Evolutionary conservation across 1,284 basidiomycete species (phyloP).

Genomic region (Polyporus tsugae): DNA sequence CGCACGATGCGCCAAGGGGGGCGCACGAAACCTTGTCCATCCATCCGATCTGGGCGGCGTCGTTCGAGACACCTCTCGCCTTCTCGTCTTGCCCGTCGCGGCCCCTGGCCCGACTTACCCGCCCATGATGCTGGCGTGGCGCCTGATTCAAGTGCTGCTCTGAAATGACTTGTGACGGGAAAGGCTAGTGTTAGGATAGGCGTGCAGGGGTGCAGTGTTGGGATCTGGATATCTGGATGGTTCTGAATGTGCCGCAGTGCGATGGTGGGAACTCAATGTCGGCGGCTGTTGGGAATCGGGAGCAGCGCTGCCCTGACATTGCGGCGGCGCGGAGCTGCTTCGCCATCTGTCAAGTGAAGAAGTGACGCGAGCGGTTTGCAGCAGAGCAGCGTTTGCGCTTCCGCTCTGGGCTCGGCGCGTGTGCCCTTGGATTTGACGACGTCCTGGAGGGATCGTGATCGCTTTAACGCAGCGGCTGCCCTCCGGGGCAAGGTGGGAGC

Average conservation of each 20-base stretch:
- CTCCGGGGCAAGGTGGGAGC: constrained; percentile 20
- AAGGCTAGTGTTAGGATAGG: background rate
- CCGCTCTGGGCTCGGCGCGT: constrained; percentile 12
- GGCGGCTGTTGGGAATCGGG: constrained; percentile 7
- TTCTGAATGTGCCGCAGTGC: background rate
- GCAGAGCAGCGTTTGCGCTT: constrained; percentile 23
- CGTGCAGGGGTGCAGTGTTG: constrained; percentile 2
- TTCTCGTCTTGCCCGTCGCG: background rate
- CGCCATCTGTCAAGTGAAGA: constrained; percentile 29
- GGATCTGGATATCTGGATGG: constrained; percentile 6
- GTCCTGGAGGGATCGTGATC: constrained; percentile 22
- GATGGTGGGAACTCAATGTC: background rate
- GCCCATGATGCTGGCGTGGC: constrained; percentile 3
- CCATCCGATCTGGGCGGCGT: constrained; percentile 18
- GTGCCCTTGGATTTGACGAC: background rate
- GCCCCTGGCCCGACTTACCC: constrained; percentile 4
- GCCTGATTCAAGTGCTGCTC: background rate
- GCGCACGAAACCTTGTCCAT: background rate
- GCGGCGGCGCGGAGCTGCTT: constrained; percentile 24
- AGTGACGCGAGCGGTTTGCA: constrained; percentile 9
- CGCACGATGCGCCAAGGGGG: background rate
- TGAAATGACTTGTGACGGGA: background rate
- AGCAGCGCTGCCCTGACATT: constrained; percentile 8
- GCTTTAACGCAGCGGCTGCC: constrained; percentile 21
- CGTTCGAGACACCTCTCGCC: background rate